Percentiles rank a stretch among this genome's conserved stretches.
phyloP scores from a whole-genome alignment of 2,329 filamentous ascomycete species.

The Fusarium sp. region DNA sequence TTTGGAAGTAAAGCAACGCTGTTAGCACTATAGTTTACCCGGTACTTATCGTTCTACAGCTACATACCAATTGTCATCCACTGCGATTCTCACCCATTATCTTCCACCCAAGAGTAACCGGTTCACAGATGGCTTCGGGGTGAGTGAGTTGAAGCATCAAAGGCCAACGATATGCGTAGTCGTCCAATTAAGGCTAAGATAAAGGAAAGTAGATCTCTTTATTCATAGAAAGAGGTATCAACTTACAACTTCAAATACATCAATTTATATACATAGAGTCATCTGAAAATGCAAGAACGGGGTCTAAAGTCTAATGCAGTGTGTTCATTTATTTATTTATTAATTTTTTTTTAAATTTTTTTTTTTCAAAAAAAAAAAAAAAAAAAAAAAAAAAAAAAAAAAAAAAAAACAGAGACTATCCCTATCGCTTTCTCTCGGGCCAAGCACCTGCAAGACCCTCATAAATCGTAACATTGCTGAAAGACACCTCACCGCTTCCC shows the following conservation, averaged over 20 bases:
- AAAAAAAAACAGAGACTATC: background rate
- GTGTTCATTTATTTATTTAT: no score
- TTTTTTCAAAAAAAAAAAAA: no score
- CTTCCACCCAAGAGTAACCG: no score
- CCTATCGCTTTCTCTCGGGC: conserved; percentile 43
- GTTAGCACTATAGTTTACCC: no score
- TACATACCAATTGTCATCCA: no score
- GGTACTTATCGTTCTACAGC: no score
- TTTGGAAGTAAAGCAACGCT: background rate
- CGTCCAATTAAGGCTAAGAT: no score
- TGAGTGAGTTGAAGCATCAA: background rate
- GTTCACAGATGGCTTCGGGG: background rate
- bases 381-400: no score
- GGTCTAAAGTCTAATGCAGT: background rate
- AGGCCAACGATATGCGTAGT: no score
- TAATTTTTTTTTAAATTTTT: no score
- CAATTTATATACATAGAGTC: background rate
- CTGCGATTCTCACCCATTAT: no score
- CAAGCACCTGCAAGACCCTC: conserved; percentile 52
- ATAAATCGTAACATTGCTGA: conserved; percentile 46
- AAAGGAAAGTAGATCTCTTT: background rate
- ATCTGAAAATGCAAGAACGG: background rate
- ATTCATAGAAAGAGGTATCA: background rate
- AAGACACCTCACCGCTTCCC: conserved; percentile 44
- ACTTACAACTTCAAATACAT: background rate